These are phyloP conservation scores for Crassisporium funariophilum DNA, from an alignment of 768 basidiomycete genomes.

Conservation along the genomic window DNA sequence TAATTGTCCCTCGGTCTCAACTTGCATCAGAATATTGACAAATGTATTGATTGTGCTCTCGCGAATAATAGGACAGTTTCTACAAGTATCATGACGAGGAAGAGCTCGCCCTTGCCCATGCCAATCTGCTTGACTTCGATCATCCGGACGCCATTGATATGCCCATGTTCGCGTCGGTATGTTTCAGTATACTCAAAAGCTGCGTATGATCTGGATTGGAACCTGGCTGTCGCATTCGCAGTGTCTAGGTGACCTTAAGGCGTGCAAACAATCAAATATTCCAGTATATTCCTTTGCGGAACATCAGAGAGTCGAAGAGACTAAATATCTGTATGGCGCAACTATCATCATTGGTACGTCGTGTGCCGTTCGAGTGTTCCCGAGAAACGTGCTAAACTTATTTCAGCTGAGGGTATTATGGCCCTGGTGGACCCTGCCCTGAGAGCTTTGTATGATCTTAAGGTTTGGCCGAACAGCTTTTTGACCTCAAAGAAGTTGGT, in stretches of 20 bases:
- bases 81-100: conserved; percentile 82
- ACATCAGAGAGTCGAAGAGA: conserved; percentile 81
- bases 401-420: conserved; percentile 87
- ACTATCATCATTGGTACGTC: conserved; percentile 80
- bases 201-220: background rate
- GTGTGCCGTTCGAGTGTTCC: background rate
- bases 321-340: conserved; percentile 90
- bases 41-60: background rate
- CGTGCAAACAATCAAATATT: conserved; percentile 82
- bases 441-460: conserved; percentile 87
- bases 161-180: conserved; percentile 77
- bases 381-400: background rate
- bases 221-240: conserved; percentile 28
- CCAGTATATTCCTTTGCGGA: conserved; percentile 93
- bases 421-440: conserved; percentile 79
- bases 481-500: no score
- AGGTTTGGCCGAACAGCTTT: conserved; percentile 46
- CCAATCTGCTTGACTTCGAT: conserved; percentile 83
- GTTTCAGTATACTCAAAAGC: conserved; percentile 23
- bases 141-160: conserved; percentile 94
- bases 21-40: background rate
- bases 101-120: conserved; percentile 81
- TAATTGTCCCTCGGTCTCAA: conserved; percentile 21
- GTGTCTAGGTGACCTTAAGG: conserved; percentile 87
- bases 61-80: conserved; percentile 77